phyloP scores from a whole-genome alignment of 306 rosid genomes.

The Cicer yamashitae region DNA sequence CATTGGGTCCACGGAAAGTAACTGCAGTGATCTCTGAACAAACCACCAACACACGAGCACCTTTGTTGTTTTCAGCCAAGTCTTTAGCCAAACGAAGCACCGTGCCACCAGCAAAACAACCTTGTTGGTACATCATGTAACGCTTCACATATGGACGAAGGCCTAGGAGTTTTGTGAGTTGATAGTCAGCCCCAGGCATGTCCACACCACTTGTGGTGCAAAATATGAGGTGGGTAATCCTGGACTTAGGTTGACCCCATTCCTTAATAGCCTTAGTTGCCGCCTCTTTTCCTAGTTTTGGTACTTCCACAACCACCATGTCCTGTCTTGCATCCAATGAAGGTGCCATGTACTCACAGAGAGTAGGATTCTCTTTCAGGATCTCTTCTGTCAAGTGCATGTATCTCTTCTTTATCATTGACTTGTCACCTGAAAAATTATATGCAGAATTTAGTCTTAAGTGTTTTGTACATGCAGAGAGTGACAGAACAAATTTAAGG shows the following conservation, averaged over 20 bases:
- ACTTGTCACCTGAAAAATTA: constrained; percentile 47
- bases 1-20: constrained; percentile 43
- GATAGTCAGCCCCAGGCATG: constrained; percentile 52
- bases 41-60: constrained; percentile 43
- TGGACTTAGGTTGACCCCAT: constrained; percentile 43
- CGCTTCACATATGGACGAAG: constrained; percentile 45
- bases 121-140: constrained; percentile 53
- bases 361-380: constrained; percentile 36
- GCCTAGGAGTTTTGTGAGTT: constrained; percentile 45
- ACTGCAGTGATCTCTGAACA: constrained; percentile 47
- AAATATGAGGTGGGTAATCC: constrained; percentile 44
- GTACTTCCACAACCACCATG: constrained; percentile 51
- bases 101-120: constrained; percentile 44
- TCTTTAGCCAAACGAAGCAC: constrained; percentile 48
- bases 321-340: constrained; percentile 51
- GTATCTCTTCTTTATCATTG: constrained; percentile 50
- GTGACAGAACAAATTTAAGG: neutral
- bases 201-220: constrained; percentile 50
- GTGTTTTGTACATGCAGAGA: constrained; percentile 1
- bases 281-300: constrained; percentile 49
- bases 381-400: constrained; percentile 48
- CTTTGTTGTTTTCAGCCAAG: constrained; percentile 45
- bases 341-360: constrained; percentile 51
- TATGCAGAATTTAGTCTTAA: neutral
- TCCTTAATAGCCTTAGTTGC: constrained; percentile 48